phyloP scores from a whole-genome alignment of 139 green algal species.

The Yamagishiella unicocca region DNA sequence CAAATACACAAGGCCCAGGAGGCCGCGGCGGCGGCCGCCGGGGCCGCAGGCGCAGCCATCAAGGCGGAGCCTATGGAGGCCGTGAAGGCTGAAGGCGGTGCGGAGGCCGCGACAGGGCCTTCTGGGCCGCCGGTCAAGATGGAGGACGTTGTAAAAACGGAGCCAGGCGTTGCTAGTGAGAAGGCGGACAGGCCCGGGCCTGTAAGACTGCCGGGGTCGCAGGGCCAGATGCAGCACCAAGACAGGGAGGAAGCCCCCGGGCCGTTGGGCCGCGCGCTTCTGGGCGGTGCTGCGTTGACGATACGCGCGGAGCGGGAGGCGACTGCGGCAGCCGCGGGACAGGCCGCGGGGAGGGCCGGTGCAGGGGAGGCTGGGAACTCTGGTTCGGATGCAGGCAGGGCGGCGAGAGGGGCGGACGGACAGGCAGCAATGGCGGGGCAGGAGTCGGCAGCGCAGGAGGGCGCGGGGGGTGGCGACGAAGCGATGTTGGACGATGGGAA shows the following conservation, averaged over 20 bases:
- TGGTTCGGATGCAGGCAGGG: background rate
- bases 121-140: background rate
- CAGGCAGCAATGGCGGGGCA: background rate
- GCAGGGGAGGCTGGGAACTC: background rate
- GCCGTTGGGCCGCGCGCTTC: no score
- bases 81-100: background rate
- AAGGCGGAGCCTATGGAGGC: background rate
- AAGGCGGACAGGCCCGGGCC: background rate
- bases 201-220: background rate
- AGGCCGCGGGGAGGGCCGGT: background rate
- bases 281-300: background rate
- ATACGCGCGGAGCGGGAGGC: conserved; percentile 14
- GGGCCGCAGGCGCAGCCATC: background rate
- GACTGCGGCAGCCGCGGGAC: background rate
- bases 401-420: background rate
- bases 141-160: background rate
- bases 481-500: background rate
- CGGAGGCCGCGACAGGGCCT: background rate
- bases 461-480: background rate
- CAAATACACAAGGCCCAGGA: background rate
- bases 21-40: background rate
- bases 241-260: background rate
- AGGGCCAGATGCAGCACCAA: background rate
- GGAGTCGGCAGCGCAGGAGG: background rate
- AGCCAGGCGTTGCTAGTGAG: background rate